A percentile compares a stretch with the other conserved stretches of the same genome.
These are phyloP conservation scores for Ichthyophthirius multifiliis DNA, from an alignment of 169 alveolate species.

Conservation along the genomic window DNA sequence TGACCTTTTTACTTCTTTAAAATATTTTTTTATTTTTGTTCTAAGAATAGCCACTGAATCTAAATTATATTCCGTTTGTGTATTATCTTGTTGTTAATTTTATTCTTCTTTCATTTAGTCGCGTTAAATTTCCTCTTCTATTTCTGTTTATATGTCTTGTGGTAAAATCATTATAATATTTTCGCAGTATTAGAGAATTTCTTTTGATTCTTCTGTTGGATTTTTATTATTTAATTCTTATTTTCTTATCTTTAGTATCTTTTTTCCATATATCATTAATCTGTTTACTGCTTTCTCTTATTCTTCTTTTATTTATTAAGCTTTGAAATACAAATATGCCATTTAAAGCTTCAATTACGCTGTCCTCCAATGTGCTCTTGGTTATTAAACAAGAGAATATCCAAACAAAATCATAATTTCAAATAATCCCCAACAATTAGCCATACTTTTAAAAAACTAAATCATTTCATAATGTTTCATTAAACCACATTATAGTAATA, in stretches of 20 bases:
- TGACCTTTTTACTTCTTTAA: not conserved
- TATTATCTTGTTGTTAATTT: no score
- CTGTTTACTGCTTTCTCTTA: slow-evolving; percentile 7
- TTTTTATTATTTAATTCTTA: not conserved
- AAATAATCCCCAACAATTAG: slow-evolving; percentile 39
- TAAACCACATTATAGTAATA: slow-evolving; percentile 1
- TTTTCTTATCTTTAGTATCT: slow-evolving; percentile 9
- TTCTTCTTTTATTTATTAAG: slow-evolving; percentile 16
- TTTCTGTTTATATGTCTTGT: not conserved
- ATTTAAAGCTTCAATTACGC: slow-evolving; percentile 12
- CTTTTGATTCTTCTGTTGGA: not conserved
- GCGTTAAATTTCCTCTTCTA: not conserved
- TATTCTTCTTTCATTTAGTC: not conserved
- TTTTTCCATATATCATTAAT: not conserved
- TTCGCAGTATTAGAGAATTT: slow-evolving; percentile 4
- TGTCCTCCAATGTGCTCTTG: slow-evolving; percentile 39
- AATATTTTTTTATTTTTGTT: no score
- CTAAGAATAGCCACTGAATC: no score
- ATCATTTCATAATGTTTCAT: slow-evolving; percentile 19
- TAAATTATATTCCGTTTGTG: no score
- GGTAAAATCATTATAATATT: not conserved
- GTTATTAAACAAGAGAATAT: slow-evolving; percentile 24
- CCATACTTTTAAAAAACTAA: slow-evolving; percentile 32
- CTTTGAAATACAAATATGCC: slow-evolving; percentile 29
- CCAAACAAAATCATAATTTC: slow-evolving; percentile 25